Percentiles rank a stretch among this genome's conserved stretches.
phyloP scores from a whole-genome alignment of 176 grass and related monocot genomes.

The Cocos nucifera region DNA sequence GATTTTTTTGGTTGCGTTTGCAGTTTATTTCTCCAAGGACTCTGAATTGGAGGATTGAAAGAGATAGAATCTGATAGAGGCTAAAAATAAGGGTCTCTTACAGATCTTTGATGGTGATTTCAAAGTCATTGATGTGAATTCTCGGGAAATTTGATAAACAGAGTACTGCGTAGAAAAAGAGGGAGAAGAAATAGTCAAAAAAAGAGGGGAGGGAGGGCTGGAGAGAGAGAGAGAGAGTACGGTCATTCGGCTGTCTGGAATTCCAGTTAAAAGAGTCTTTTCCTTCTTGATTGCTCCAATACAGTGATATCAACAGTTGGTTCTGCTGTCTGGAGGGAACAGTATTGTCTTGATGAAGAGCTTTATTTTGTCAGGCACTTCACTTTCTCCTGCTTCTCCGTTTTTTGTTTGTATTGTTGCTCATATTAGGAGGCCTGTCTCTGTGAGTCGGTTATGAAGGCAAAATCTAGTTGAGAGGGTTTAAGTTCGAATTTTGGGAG shows the following conservation, averaged over 20 bases:
- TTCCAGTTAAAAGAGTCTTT: slow-evolving; percentile 19
- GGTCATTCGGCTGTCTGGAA: slow-evolving; percentile 2
- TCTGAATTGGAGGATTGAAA: too few species aligned
- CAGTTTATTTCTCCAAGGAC: neutral
- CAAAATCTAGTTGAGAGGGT: neutral
- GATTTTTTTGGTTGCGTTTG: neutral
- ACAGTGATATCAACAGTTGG: slow-evolving; percentile 6
- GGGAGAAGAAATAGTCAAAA: neutral
- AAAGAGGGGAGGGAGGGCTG: neutral
- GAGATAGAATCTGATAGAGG: too few species aligned
- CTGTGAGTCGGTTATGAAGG: neutral
- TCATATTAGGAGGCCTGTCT: neutral
- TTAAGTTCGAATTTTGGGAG: neutral
- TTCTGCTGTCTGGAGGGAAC: slow-evolving; percentile 2
- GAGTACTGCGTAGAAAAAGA: too few species aligned
- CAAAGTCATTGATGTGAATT: too few species aligned
- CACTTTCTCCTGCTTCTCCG: neutral
- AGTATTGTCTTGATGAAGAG: neutral
- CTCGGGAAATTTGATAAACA: too few species aligned
- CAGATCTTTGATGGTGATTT: too few species aligned
- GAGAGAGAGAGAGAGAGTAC: neutral
- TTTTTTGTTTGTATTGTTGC: too few species aligned
- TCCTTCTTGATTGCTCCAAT: neutral
- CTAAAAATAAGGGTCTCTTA: too few species aligned
- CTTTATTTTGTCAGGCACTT: neutral